phyloP scores from a whole-genome alignment of 2,329 filamentous ascomycete species.

The Ramichloridium luteum region DNA sequence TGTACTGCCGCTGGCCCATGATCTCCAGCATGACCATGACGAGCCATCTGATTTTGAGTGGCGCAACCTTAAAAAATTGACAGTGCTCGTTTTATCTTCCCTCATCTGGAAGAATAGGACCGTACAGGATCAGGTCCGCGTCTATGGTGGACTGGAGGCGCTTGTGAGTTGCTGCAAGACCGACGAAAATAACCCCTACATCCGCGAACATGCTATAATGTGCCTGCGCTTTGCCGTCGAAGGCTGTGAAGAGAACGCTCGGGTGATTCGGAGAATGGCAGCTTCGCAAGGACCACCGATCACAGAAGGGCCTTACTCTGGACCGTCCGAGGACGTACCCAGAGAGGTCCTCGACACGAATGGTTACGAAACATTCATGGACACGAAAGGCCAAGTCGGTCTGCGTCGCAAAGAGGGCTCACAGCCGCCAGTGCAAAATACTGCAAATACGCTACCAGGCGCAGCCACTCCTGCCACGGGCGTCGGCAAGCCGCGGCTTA shows the following conservation, averaged over 20 bases:
- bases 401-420: slow-evolving; percentile 28
- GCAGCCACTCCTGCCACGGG: slow-evolving; percentile 5
- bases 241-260: slow-evolving; percentile 60
- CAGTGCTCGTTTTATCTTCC: slow-evolving; percentile 78
- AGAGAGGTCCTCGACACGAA: slow-evolving; percentile 37
- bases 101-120: slow-evolving; percentile 75
- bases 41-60: slow-evolving; percentile 56
- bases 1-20: slow-evolving; percentile 5
- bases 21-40: slow-evolving; percentile 38
- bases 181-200: slow-evolving; percentile 87
- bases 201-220: slow-evolving; percentile 80
- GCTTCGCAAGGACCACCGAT: slow-evolving; percentile 6
- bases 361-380: slow-evolving; percentile 40
- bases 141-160: slow-evolving; percentile 73
- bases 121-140: slow-evolving; percentile 79
- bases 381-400: slow-evolving; percentile 36
- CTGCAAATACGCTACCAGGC: slow-evolving; percentile 7
- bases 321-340: slow-evolving; percentile 24
- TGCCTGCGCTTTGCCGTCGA: slow-evolving; percentile 63
- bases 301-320: slow-evolving; percentile 4
- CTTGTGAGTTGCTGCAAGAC: slow-evolving; percentile 82
- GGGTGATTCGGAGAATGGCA: slow-evolving; percentile 53
- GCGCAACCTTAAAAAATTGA: slow-evolving; percentile 83
- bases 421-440: slow-evolving; percentile 8
- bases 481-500: slow-evolving; percentile 12